These are phyloP conservation scores for Pichia sp. DNA, from an alignment of 1,139 yeast species.

Conservation along the genomic window DNA sequence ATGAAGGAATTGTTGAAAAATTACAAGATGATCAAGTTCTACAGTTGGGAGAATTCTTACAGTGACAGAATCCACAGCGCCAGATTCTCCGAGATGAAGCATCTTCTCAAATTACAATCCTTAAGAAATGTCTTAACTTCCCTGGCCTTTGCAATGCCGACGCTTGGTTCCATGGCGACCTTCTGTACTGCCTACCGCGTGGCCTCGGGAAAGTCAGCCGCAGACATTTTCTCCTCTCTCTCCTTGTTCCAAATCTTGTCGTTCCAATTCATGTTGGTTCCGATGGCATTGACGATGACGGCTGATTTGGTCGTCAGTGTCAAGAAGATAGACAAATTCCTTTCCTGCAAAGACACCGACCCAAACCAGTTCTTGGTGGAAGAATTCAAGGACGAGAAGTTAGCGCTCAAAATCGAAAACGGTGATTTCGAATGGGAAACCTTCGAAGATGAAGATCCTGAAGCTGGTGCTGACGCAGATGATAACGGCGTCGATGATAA, in stretches of 20 bases:
- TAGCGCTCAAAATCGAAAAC: constrained; percentile 35
- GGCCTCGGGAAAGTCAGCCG: constrained; percentile 51
- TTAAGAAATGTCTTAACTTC: constrained; percentile 41
- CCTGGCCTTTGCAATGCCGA: constrained; percentile 41
- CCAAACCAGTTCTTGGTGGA: constrained; percentile 15
- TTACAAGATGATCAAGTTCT: constrained; percentile 45
- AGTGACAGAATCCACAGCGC: constrained; percentile 36
- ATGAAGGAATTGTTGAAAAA: constrained; percentile 46
- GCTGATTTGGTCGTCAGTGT: constrained; percentile 47
- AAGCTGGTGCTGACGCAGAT: constrained; percentile 27
- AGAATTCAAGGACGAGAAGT: constrained; percentile 11
- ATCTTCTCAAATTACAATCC: constrained; percentile 41
- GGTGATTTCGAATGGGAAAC: constrained; percentile 46
- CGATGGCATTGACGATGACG: constrained; percentile 51
- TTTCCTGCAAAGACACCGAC: constrained; percentile 26
- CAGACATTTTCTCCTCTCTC: constrained; percentile 74
- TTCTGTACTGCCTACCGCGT: constrained; percentile 66
- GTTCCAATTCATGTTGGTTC: constrained; percentile 55
- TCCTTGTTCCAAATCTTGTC: constrained; percentile 64
- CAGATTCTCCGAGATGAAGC: constrained; percentile 41
- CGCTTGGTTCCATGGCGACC: constrained; percentile 50
- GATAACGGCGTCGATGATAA: neutral
- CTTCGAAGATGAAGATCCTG: constrained; percentile 33
- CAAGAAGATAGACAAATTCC: constrained; percentile 38
- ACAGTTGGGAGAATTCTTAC: constrained; percentile 51